Conservation (phyloP, 108 stramenopile genomes). For the Seminavis robusta region DNA sequence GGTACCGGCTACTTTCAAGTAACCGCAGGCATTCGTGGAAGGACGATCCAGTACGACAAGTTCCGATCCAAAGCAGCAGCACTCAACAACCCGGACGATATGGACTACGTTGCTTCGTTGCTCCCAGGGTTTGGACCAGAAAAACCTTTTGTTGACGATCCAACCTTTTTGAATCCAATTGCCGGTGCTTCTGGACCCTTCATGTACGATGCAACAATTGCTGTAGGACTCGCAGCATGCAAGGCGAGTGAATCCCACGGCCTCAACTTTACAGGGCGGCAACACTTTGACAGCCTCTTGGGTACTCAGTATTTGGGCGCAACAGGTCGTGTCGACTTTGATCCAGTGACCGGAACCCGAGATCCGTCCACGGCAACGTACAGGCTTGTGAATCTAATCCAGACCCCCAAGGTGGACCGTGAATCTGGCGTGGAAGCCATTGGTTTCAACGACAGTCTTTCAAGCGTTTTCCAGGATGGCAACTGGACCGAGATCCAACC, state of each 20-base stretch:
- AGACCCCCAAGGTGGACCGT: too few relatives aligned
- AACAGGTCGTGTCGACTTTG: constrained; percentile 31
- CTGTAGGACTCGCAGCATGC: constrained; percentile 18
- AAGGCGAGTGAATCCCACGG: not conserved
- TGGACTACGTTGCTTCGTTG: not conserved
- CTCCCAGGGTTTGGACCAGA: not conserved
- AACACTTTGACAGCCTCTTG: constrained; percentile 27
- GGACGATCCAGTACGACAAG: constrained; percentile 4
- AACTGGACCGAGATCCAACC: constrained; percentile 19
- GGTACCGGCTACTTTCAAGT: constrained; percentile 25
- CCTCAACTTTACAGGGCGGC: constrained; percentile 25
- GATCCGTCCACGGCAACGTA: constrained; percentile 29
- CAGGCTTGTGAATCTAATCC: constrained; percentile 30
- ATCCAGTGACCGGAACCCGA: constrained; percentile 42
- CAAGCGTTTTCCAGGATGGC: constrained; percentile 30
- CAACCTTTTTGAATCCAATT: constrained; percentile 2
- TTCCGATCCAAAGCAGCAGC: constrained; percentile 5
- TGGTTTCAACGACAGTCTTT: constrained; percentile 3
- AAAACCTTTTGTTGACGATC: not conserved
- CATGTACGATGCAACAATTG: constrained; percentile 14
- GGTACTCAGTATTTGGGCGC: constrained; percentile 34
- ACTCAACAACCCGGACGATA: constrained; percentile 3
- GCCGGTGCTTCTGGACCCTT: not conserved
- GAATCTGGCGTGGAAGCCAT: too few relatives aligned
- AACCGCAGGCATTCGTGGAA: constrained; percentile 2